Conservation (phyloP, 352 stramenopile genomes). For the Phytophthora capsici region DNA sequence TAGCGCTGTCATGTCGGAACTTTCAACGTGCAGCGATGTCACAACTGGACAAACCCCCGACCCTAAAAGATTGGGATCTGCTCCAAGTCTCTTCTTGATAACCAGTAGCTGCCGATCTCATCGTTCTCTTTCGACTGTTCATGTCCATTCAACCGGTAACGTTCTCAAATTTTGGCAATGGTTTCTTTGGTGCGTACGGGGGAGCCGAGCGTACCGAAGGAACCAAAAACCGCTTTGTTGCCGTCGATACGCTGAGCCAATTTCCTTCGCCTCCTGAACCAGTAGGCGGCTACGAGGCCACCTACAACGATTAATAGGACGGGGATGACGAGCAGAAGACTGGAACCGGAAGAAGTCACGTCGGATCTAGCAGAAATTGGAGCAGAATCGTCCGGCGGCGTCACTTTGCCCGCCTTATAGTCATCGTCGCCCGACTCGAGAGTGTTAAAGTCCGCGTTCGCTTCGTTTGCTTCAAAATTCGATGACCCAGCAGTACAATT, state of each 20-base stretch:
- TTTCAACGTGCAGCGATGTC: neutral
- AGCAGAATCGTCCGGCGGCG: constrained; percentile 7
- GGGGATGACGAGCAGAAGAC: constrained; percentile 30
- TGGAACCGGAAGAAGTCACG: constrained; percentile 7
- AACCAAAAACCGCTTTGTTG: constrained; percentile 18
- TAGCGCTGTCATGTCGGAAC: neutral
- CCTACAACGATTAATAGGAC: constrained; percentile 24
- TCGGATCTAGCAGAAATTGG: constrained; percentile 25
- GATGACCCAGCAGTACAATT: constrained; percentile 46
- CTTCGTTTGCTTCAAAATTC: constrained; percentile 22
- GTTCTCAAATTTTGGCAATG: constrained; percentile 47
- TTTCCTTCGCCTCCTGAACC: constrained; percentile 32
- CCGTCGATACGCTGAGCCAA: constrained; percentile 18
- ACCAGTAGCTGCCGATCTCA: neutral
- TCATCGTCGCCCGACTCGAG: constrained; percentile 4
- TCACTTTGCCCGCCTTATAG: constrained; percentile 36
- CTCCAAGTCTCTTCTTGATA: neutral
- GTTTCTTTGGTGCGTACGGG: constrained; percentile 29
- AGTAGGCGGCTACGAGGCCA: constrained; percentile 20
- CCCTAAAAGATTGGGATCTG: neutral
- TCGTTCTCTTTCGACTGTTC: neutral
- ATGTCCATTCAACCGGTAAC: neutral
- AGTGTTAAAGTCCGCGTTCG: constrained; percentile 9
- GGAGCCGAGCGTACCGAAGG: constrained; percentile 39
- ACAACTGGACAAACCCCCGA: neutral